Conservation (phyloP, 192 early-diverging fungal genomes). For the Entomortierella parvispora region DNA sequence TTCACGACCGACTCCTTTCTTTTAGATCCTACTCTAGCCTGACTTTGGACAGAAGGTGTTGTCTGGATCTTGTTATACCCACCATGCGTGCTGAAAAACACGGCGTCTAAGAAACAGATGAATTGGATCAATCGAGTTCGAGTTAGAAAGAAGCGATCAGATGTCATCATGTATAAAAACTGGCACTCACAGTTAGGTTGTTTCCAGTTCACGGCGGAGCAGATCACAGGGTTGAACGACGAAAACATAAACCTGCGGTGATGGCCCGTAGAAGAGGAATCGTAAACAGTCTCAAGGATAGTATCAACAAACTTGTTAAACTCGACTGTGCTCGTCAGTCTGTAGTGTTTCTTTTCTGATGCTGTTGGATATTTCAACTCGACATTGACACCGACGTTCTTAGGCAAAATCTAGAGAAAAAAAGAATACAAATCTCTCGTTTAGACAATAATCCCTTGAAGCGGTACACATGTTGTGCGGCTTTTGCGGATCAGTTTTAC, state of each 20-base stretch:
- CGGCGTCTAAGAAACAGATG: too few relatives aligned
- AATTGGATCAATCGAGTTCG: too few relatives aligned
- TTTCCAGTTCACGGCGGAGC: conserved; percentile 98
- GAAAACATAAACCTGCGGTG: conserved; percentile 76
- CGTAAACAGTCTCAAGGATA: conserved; percentile 89
- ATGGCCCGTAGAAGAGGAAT: conserved; percentile 61
- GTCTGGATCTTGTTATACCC: conserved; percentile 63
- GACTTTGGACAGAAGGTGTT: too few relatives aligned
- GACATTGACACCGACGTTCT: conserved; percentile 83
- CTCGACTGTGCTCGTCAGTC: conserved; percentile 69
- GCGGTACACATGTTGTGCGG: too few relatives aligned
- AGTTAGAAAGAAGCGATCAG: neutral
- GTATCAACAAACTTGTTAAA: conserved; percentile 90
- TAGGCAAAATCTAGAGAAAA: conserved; percentile 66
- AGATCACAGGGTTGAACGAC: conserved; percentile 91
- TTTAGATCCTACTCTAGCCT: neutral
- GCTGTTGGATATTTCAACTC: conserved; percentile 90
- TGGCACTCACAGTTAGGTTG: conserved; percentile 89
- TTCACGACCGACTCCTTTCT: conserved; percentile 29
- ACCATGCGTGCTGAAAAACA: conserved; percentile 91
- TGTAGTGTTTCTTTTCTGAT: conserved; percentile 59
- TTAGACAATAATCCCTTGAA: too few relatives aligned
- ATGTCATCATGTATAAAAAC: neutral
- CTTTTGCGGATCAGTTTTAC: conserved; percentile 51
- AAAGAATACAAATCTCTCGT: neutral